Evolutionary conservation across 2,329 filamentous ascomycete genomes (phyloP), one percentile per base, ranked within the genome.

Genomic region (Penicillium digitatum): DNA sequence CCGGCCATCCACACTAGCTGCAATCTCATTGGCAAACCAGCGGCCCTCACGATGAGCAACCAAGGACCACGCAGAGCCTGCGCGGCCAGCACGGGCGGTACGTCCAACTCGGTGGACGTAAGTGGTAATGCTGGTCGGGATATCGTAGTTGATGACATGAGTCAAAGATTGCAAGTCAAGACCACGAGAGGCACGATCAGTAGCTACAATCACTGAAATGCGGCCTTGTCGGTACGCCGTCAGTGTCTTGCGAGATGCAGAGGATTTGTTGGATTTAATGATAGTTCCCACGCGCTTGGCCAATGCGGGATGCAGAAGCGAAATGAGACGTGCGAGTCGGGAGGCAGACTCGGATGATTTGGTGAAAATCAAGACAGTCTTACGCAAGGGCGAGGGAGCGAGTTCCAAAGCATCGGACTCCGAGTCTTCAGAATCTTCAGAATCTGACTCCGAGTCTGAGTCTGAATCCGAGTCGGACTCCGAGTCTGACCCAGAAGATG

Each of bases 101-200:
- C 94, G 85, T 35, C 94, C 93, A 1, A 96, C 90, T 38, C 94
- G 87, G 71, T 97, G 94, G 5, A 97, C 86, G 66, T 97, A 97
- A 24, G 86, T 87, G 6, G 87, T 88, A 32, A 91, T 78, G 66
- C 87, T 92, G 5, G 85, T 82, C 0, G 93, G 93, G 48, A 96
- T 81, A 70, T 96, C 93, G 77, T 97, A 97, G 76, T 96, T 96
- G 73, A 97, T 79, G 44, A 97, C 90, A 68, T 95, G 89, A 34
- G 86, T 85, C 44, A 97, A 82, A 44, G 83, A 81, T 0, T 85
- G 83, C 12, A 96, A 80, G 72, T 97, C 93, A 26, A 97, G 85
- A 66, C 93, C 94, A 60, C 93, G 88, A 2, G 91, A 90, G 1
- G 94, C 90, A n/a, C 95, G 87, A 70, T 97, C 93, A 0, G 94